phyloP scores from a whole-genome alignment of 2,329 filamentous ascomycete species.

The Coniochaeta ligniaria region DNA sequence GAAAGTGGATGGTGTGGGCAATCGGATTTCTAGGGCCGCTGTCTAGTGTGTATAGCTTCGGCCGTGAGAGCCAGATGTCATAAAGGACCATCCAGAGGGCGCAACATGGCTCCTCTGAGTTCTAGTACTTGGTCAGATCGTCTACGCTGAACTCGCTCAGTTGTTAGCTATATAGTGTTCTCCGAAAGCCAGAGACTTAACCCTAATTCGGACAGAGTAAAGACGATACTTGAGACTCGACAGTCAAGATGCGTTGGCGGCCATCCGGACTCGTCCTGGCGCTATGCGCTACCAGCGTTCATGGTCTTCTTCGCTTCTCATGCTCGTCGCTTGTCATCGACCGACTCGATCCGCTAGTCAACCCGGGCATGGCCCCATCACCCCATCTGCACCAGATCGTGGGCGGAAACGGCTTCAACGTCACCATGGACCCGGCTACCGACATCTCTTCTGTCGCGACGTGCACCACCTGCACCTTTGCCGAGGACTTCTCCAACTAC shows the following conservation, averaged over 20 bases:
- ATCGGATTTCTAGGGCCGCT: neutral
- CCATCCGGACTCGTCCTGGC: neutral
- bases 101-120: neutral
- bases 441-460: slow-evolving; percentile 18
- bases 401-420: slow-evolving; percentile 29
- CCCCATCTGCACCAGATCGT: slow-evolving; percentile 15
- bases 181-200: neutral
- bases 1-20: neutral
- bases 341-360: slow-evolving; percentile 12
- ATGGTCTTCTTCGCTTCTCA: slow-evolving; percentile 10
- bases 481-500: slow-evolving; percentile 24
- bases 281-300: neutral
- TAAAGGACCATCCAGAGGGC: neutral
- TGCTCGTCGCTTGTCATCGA: slow-evolving; percentile 13
- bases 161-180: neutral
- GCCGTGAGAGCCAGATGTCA: neutral
- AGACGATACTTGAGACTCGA: neutral
- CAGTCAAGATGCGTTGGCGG: neutral
- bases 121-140: neutral
- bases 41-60: neutral
- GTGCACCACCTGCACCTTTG: slow-evolving; percentile 24
- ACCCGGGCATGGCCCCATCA: slow-evolving; percentile 9
- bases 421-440: slow-evolving; percentile 24
- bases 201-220: too few relatives aligned
- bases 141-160: neutral